Conservation (phyloP, 139 green algal genomes). For the Chlamydomonas applanata region DNA sequence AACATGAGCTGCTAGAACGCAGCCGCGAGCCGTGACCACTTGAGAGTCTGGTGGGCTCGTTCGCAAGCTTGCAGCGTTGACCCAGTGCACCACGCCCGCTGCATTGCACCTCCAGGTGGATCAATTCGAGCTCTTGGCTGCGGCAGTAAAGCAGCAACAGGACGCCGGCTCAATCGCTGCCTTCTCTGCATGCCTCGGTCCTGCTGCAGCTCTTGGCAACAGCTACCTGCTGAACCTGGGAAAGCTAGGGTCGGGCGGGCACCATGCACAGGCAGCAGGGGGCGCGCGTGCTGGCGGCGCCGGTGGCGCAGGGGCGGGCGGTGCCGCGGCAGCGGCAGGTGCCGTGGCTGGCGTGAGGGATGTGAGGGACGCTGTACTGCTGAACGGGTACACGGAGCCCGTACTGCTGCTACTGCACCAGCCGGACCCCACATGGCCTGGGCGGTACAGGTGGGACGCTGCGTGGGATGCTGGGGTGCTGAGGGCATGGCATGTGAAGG, state of each 20-base stretch:
- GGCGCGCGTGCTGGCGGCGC: not conserved
- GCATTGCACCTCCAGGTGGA: not conserved
- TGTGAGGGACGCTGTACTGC: constrained; percentile 74
- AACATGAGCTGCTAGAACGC: no score
- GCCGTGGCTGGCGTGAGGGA: constrained; percentile 14
- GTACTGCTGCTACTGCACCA: constrained; percentile 89
- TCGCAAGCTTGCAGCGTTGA: no score
- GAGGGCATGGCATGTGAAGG: no score
- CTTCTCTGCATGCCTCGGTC: constrained; percentile 9
- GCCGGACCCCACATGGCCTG: constrained; percentile 78
- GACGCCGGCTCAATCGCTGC: constrained; percentile 7
- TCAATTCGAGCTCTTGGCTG: constrained; percentile 4
- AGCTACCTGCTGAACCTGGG: constrained; percentile 73
- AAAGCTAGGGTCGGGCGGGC: constrained; percentile 49
- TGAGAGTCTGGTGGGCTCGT: no score
- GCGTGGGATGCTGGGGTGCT: not conserved
- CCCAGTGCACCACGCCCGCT: no score
- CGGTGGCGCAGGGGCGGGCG: not conserved
- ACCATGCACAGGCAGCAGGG: not conserved
- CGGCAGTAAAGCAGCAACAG: constrained; percentile 16
- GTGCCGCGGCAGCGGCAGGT: not conserved
- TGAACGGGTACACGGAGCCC: constrained; percentile 90
- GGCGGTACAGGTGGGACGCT: constrained; percentile 54
- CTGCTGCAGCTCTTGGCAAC: constrained; percentile 58
- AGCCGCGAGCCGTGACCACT: no score